Base-by-base conservation (phyloP, 768 basidiomycete species). In the Pleurotus ostreatus region DNA sequence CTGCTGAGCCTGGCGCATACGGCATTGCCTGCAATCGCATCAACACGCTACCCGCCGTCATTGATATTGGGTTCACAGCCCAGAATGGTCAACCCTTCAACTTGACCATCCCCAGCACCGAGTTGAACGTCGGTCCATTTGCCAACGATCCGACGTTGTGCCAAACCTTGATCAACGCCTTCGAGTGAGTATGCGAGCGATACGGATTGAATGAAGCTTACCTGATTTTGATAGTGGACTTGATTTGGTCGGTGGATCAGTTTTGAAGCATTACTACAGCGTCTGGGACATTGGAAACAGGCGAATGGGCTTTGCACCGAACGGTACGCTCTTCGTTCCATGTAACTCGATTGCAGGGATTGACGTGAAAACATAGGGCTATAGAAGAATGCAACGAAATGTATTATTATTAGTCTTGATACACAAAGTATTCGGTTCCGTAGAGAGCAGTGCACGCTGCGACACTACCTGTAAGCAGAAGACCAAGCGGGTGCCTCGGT, bases 121-220 rank as follows among this genome's bases (percentile, higher is more conserved):
- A 84, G 63, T 74, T 85, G 49, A 81, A 70, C 60, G 81, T 83
- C 34, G 82, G 81, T 9, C 80, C 82, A 12, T 83, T 84, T 66
- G 63, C 70, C n/a, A 77, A 71, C 59, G 69, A 82, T 60, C 68
- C 80, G 4, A 63, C 72, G 13, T 65, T 73, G 25, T 83, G 81
- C 65, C 81, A 83, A 65, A 83, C 81, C 5, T 71, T 83, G 26
- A 81, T 83, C 70, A 84, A 82, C 60, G 78, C 81, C n/a, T 76
- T 78, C 59, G 79, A 82, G 51, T 53, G 18, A 53, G 51, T 43
- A 38, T 16, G 39, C 20, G 23, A 38, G 23, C 20, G 51, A 11
- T 39, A 38, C 6, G 51, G 2, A n/a, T 26, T 16, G 39, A 9
- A 8, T 11, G 11, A 34, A 18, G 23, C 20, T 41, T 53, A n/a